phyloP scores from a whole-genome alignment of 805 yeast genomes.

The Metschnikowia reukaufii region DNA sequence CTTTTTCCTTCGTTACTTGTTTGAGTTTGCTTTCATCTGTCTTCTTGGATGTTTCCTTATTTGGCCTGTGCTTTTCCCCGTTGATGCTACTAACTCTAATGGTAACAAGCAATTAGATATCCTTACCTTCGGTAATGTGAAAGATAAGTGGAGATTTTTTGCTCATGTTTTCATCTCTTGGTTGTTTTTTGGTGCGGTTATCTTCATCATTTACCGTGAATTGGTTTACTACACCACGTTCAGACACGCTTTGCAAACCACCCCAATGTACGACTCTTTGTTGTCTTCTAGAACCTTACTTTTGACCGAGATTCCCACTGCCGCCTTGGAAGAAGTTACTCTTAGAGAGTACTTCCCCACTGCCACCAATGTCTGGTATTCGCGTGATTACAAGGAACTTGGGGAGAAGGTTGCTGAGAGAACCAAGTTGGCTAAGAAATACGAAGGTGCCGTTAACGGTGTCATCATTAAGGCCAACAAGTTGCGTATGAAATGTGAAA shows the following conservation, averaged over 20 bases:
- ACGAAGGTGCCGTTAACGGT: conserved; percentile 65
- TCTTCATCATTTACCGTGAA: conserved; percentile 71
- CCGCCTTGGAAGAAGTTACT: conserved; percentile 45
- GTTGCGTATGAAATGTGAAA: conserved; percentile 51
- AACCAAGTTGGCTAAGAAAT: conserved; percentile 55
- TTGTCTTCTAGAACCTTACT: conserved; percentile 71
- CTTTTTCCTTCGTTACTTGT: conserved; percentile 65
- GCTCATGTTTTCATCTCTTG: conserved; percentile 79
- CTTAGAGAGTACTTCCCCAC: conserved; percentile 64
- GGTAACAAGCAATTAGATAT: conserved; percentile 59
- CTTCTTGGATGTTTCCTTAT: conserved; percentile 52
- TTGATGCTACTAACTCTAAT: conserved; percentile 70
- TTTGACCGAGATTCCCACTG: conserved; percentile 63
- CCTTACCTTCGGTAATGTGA: conserved; percentile 62
- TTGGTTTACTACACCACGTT: conserved; percentile 67
- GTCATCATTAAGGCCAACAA: conserved; percentile 61
- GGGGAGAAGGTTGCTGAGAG: conserved; percentile 61
- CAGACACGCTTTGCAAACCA: conserved; percentile 71
- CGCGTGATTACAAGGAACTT: conserved; percentile 61
- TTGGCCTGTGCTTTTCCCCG: conserved; percentile 72
- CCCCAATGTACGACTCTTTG: conserved; percentile 70
- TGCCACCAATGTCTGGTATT: conserved; percentile 57
- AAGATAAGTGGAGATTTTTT: conserved; percentile 60
- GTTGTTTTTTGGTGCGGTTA: conserved; percentile 65
- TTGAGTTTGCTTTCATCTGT: conserved; percentile 53